phyloP scores from a whole-genome alignment of 2,329 filamentous ascomycete genomes.

The Exophiala sp. region DNA sequence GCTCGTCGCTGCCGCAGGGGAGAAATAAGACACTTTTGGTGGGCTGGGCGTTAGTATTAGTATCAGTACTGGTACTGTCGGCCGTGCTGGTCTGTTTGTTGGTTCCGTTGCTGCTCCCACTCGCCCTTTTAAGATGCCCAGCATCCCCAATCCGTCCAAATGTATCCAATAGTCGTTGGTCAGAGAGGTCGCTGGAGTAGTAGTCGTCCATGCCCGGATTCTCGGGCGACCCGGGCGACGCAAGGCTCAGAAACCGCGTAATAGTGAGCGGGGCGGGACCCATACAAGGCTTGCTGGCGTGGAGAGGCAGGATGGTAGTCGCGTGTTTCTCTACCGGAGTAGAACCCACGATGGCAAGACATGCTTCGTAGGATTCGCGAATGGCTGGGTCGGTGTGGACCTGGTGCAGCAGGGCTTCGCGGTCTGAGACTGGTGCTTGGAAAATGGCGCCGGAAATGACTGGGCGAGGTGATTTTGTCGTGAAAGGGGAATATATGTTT shows the following conservation, averaged over 20 bases:
- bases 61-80: no score
- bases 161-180: constrained; percentile 52
- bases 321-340: constrained; percentile 16
- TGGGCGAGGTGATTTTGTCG: no score
- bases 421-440: constrained; percentile 73
- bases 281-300: constrained; percentile 28
- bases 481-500: constrained; percentile 22
- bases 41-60: no score
- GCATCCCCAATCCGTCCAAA: constrained; percentile 49
- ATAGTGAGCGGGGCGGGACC: constrained; percentile 48
- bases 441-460: constrained; percentile 68
- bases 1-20: constrained; percentile 21
- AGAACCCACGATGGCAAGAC: constrained; percentile 10
- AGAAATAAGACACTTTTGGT: constrained; percentile 20
- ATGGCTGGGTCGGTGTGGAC: constrained; percentile 32
- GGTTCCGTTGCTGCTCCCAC: neutral
- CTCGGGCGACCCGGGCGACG: constrained; percentile 47
- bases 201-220: constrained; percentile 72
- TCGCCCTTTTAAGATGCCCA: constrained; percentile 1
- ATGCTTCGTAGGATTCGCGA: constrained; percentile 13
- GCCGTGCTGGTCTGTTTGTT: no score
- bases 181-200: constrained; percentile 72
- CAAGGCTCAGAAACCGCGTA: constrained; percentile 53
- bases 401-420: constrained; percentile 54
- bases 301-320: constrained; percentile 24